These are phyloP conservation scores for Aspergillus flavus DNA, from an alignment of 2,329 filamentous ascomycete species.

Conservation along the genomic window DNA sequence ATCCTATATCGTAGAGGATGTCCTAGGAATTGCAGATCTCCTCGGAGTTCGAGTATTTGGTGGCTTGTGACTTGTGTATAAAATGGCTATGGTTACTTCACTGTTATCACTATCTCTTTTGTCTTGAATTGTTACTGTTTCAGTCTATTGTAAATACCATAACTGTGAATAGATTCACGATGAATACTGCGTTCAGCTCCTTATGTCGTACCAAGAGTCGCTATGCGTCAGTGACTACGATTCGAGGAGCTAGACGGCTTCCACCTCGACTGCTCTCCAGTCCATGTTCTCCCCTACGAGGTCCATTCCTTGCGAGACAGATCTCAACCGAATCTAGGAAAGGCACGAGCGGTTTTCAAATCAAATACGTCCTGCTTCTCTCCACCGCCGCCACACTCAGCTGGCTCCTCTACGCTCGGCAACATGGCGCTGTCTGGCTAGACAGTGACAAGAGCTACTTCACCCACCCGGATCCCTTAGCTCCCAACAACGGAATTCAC, in stretches of 20 bases:
- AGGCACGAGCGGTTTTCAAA: neutral
- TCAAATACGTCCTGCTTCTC: neutral
- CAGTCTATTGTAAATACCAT: neutral
- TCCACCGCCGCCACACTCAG: slow-evolving; percentile 4
- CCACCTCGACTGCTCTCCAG: neutral
- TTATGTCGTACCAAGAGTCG: neutral
- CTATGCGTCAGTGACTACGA: neutral
- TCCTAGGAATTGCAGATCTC: neutral
- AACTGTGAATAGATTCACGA: neutral
- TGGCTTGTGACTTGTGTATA: neutral
- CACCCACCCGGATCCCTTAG: neutral
- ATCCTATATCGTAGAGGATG: neutral
- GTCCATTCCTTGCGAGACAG: neutral
- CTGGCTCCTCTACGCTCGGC: neutral
- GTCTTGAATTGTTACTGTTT: neutral
- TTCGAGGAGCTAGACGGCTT: neutral
- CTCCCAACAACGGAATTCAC: neutral
- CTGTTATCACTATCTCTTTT: neutral
- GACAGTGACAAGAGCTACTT: neutral
- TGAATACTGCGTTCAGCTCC: neutral
- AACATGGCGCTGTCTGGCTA: slow-evolving; percentile 2
- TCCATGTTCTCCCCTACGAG: neutral
- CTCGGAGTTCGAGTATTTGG: neutral
- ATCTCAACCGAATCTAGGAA: neutral
- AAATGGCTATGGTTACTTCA: neutral